Evolutionary conservation across 148 eudicot species (phyloP).

Genomic region (Agrostemma githago): DNA sequence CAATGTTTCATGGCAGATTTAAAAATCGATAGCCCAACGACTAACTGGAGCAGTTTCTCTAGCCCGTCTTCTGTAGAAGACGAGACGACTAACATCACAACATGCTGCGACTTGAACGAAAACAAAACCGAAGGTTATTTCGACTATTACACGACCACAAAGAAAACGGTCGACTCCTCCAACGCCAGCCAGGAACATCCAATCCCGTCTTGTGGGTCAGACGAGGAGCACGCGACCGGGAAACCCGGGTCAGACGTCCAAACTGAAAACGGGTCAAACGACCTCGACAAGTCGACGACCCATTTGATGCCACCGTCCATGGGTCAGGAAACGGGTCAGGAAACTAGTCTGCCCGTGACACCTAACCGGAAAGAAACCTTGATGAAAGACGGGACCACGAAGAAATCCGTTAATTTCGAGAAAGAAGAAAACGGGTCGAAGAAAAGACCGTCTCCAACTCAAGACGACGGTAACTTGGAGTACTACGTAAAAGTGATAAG

Average conservation of each 20-base stretch:
- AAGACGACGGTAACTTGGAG: constrained; percentile 37
- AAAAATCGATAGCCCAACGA: constrained; percentile 30
- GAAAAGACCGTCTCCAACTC: constrained; percentile 28
- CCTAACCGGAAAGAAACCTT: constrained; percentile 49
- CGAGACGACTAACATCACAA: constrained; percentile 52
- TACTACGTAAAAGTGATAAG: constrained; percentile 65
- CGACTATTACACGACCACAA: constrained; percentile 19
- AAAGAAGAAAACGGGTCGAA: constrained; percentile 41
- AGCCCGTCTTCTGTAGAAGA: constrained; percentile 91
- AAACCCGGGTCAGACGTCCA: constrained; percentile 5
- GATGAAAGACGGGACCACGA: constrained; percentile 29
- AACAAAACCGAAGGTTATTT: constrained; percentile 32
- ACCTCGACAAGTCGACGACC: constrained; percentile 24
- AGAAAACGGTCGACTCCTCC: constrained; percentile 22
- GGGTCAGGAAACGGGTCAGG: constrained; percentile 40
- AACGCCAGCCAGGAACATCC: constrained; percentile 18
- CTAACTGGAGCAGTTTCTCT: constrained; percentile 77
- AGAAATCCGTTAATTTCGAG: constrained; percentile 23
- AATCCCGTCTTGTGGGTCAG: constrained; percentile 26
- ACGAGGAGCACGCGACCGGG: constrained; percentile 28
- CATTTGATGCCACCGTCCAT: constrained; percentile 31
- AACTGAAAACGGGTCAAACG: constrained; percentile 33
- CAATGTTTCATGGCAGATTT: no score
- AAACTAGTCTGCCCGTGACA: constrained; percentile 50
- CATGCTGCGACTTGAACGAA: constrained; percentile 34